phyloP scores from a whole-genome alignment of 345 rosid genomes.

The Laguncularia racemosa region DNA sequence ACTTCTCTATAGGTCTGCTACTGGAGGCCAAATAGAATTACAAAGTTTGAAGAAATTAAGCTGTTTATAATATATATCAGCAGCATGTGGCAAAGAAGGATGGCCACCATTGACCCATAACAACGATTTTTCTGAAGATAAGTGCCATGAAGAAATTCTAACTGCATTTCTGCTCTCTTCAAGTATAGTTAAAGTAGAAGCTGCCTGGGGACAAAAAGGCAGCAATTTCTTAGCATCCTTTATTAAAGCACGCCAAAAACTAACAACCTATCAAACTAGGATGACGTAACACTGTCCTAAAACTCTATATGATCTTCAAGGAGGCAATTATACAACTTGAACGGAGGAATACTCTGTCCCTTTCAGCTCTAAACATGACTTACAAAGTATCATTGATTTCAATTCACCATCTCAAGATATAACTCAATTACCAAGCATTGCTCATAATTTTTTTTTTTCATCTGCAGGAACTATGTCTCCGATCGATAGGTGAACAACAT shows the following conservation, averaged over 20 bases:
- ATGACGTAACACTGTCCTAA: constrained; percentile 45
- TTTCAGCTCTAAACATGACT: no score
- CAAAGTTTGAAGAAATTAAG: constrained; percentile 46
- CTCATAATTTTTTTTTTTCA: no score
- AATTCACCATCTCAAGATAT: no score
- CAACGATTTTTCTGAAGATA: constrained; percentile 50
- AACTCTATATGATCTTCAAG: constrained; percentile 61
- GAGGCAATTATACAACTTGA: constrained; percentile 42
- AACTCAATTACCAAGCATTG: no score
- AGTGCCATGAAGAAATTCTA: constrained; percentile 30
- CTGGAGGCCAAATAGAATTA: constrained; percentile 53
- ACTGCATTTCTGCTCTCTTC: constrained; percentile 44
- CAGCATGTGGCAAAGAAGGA: constrained; percentile 62
- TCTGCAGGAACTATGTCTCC: no score
- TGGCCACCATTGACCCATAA: constrained; percentile 94
- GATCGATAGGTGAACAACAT: no score
- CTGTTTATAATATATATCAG: constrained; percentile 44
- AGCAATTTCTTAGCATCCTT: constrained; percentile 52
- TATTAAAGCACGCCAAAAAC: constrained; percentile 57
- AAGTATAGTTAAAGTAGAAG: constrained; percentile 34
- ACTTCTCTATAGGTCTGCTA: constrained; percentile 23
- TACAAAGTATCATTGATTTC: no score
- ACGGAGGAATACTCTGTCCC: no score
- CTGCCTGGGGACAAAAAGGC: constrained; percentile 31
- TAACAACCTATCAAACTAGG: constrained; percentile 34